These are phyloP conservation scores for Pichia deserticola DNA, from an alignment of 805 yeast species.

Conservation along the genomic window DNA sequence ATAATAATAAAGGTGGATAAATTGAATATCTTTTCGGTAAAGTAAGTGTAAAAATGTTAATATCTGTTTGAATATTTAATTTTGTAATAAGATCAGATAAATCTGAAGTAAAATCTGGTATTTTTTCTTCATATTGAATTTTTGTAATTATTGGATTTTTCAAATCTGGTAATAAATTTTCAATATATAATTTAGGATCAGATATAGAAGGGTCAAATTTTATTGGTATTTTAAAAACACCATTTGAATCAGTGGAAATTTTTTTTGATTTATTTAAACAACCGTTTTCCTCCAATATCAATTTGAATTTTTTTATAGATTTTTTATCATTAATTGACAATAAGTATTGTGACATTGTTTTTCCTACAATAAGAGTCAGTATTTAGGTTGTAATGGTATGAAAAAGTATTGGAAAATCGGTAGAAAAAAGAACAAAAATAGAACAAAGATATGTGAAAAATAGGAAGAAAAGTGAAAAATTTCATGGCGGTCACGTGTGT, in stretches of 20 bases:
- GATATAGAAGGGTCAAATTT: not conserved
- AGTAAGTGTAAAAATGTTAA: not conserved
- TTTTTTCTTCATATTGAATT: too few relatives aligned
- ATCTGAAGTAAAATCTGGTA: not conserved
- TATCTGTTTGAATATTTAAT: not conserved
- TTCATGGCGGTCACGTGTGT: too few relatives aligned
- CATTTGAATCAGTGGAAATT: conserved; percentile 1
- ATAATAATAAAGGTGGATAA: conserved; percentile 61
- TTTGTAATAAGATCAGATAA: not conserved
- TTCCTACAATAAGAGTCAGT: not conserved
- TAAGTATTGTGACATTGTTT: not conserved
- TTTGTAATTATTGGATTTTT: not conserved
- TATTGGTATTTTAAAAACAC: not conserved
- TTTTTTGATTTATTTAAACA: not conserved
- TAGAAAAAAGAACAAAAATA: not conserved
- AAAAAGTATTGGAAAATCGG: not conserved
- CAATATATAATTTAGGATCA: not conserved
- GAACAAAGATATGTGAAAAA: too few relatives aligned
- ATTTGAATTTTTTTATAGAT: conserved; percentile 4
- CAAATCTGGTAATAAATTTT: not conserved
- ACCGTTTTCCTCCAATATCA: not conserved
- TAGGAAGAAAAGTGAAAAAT: too few relatives aligned
- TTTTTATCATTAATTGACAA: not conserved
- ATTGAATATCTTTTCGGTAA: conserved; percentile 52
- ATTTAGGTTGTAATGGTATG: too few relatives aligned